A percentile compares a stretch with the other conserved stretches of the same genome.
phyloP scores from a whole-genome alignment of 2,329 filamentous ascomycete genomes.

The Verticillium alfalfae region DNA sequence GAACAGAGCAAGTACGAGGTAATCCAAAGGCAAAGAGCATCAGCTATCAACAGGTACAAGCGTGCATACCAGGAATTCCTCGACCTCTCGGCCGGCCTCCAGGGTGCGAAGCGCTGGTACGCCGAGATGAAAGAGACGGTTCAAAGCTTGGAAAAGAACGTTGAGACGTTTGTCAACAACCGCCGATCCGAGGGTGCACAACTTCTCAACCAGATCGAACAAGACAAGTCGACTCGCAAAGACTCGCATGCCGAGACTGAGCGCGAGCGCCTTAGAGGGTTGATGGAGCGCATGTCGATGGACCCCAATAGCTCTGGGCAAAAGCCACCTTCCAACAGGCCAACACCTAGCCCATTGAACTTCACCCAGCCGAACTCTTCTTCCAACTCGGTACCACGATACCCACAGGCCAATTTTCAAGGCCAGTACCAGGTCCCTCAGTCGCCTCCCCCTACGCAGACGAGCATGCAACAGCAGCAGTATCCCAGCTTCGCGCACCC shows the following conservation, averaged over 20 bases:
- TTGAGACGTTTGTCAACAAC: conserved; percentile 95
- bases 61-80: conserved; percentile 89
- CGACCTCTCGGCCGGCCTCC: conserved; percentile 78
- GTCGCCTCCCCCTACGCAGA: conserved; percentile 48
- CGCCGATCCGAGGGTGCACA: conserved; percentile 85
- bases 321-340: conserved; percentile 24
- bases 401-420: conserved; percentile 47
- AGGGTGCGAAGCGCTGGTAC: conserved; percentile 89
- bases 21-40: conserved; percentile 75
- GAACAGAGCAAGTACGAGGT: conserved; percentile 94
- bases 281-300: conserved; percentile 96
- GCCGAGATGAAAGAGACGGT: conserved; percentile 93
- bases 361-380: conserved; percentile 20
- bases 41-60: conserved; percentile 82
- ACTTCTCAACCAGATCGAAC: conserved; percentile 82
- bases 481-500: conserved; percentile 38
- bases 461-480: conserved; percentile 24
- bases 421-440: conserved; percentile 56
- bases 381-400: conserved; percentile 28
- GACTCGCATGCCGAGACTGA: conserved; percentile 69
- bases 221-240: conserved; percentile 61
- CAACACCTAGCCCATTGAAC: conserved; percentile 27
- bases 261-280: conserved; percentile 73
- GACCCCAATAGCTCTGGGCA: conserved; percentile 48
- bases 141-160: conserved; percentile 88